Evolutionary conservation across 2,329 filamentous ascomycete species (phyloP), one percentile per base, ranked within the genome.

Genomic region (Scytalidium lignicola): DNA sequence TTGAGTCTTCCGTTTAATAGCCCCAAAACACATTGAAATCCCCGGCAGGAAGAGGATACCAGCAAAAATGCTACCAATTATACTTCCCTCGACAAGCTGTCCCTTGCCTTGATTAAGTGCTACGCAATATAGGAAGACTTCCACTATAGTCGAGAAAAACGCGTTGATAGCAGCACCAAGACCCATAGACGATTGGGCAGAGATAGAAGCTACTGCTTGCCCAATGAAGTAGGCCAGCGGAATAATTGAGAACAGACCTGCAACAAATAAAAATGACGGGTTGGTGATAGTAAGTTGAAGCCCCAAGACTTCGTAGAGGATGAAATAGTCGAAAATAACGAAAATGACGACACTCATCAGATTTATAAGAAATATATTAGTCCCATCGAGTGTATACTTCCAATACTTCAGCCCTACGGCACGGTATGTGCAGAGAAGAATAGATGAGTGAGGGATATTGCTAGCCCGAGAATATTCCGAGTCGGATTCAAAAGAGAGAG

Each of bases 291-390:
- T 81, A 53, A 76, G 82, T 21, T 93, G 73, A 20, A 95, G 58
- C 18, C 85, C 79, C 29, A 97, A 69, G 3, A 82, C 69, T 15
- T 83, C 73, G 28, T 83, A 78, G 21, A 99, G 74, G 20, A 99
- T 75, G 51, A 83, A 83, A 76, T 92, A 97, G 73, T 99, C 93
- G 56, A 95, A 82, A 54, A 99, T 95, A 62, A 92, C 88, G 64
- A 99, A 96, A 20, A 88, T 73, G n/a, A 99, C 93, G 17, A 99
- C 81, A 12, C 83, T 86, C 72, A 97, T 89, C 50, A 99, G 79
- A 66, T 99, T 99, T 74, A 99, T 96, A 57, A 99, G 82, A 71
- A 99, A 97, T 64, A 99, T 95, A 70, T 99, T 99, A 53, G 93
- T 99, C 48, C 93, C 95, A 64, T 99, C 93, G 51, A 99, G 78